Base-by-base conservation (phyloP, 768 basidiomycete genomes). In the Krasilnikovozyma curviuscula region DNA sequence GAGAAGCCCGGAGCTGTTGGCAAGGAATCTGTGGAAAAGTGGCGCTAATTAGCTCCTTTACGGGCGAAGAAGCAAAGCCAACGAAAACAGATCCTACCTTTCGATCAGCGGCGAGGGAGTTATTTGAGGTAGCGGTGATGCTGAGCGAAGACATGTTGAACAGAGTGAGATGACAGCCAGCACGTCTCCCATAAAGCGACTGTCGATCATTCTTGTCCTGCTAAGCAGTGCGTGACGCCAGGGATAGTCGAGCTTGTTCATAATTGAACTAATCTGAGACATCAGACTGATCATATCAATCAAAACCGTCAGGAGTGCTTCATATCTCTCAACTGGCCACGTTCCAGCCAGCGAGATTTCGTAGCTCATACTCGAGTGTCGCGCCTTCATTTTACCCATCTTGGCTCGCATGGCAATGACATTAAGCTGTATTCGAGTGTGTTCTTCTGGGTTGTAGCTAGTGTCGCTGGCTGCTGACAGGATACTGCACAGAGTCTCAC, bases 161-260 rank as follows among this genome's bases (percentile, higher is more conserved):
- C 83, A 76, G 72, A 89, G 74, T 28, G 73, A 78, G 49, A 86
- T 76, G 7, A 86, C 80, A 9, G 83, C 80, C 3, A 88, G 69
- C 7, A 84, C 70, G 48, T 86, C 83, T 1, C 84, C 85, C 54
- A 86, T 77, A 55, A 88, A 88, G 54, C 77, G 75, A 0, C 78
- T 70, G 58, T 88, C 83, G 30, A 77, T 66, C 50, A 89, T 72
- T 10, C 81, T 69, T 0, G 82, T 81, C 28, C 83, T 67, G 18
- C 72, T 71, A 16, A 88, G 69, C 54, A 86, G 76, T 0, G 83
- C 83, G 10, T 70, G 69, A 1, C 78, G 69, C 84, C 85, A 89
- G 10, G 75, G 70, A 2, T 76, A 75, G 40, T 84, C 79, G 41
- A 88, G 68, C 51, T 77, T 73, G 37, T 75, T 72, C 8, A 83